phyloP scores from a whole-genome alignment of 2,329 filamentous ascomycete species.

The Pseudogymnoascus sp. region DNA sequence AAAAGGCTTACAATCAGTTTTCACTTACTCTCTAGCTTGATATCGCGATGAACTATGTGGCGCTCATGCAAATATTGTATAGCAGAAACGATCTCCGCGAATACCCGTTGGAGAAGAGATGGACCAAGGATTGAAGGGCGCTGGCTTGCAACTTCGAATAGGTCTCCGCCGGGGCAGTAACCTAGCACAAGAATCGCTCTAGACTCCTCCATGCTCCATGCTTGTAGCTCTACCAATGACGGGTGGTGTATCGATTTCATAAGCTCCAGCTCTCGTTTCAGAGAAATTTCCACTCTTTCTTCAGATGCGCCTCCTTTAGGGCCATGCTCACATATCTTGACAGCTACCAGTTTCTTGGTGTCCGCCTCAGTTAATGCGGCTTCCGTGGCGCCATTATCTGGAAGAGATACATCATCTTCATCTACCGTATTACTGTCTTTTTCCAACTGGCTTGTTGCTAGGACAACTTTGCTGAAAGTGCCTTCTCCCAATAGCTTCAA shows the following conservation, averaged over 20 bases:
- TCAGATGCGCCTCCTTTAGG: constrained; percentile 90
- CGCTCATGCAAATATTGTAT: constrained; percentile 78
- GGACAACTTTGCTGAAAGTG: constrained; percentile 89
- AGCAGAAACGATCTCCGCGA: constrained; percentile 79
- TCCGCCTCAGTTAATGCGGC: constrained; percentile 30
- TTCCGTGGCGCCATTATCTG: constrained; percentile 29
- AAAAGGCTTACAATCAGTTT: neutral
- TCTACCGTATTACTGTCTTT: constrained; percentile 39
- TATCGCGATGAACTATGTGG: constrained; percentile 89
- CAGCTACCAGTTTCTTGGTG: constrained; percentile 78
- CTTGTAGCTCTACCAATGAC: constrained; percentile 83
- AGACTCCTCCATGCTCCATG: constrained; percentile 77
- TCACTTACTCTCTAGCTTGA: constrained; percentile 89
- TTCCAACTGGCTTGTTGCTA: constrained; percentile 72
- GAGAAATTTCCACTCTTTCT: constrained; percentile 82
- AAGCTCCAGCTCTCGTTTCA: constrained; percentile 93
- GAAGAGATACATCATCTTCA: constrained; percentile 29
- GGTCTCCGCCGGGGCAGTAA: constrained; percentile 88
- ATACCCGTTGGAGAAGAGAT: constrained; percentile 70
- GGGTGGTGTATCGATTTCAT: constrained; percentile 83
- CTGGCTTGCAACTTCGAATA: constrained; percentile 83
- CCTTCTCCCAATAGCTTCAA: constrained; percentile 80
- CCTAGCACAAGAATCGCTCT: constrained; percentile 79
- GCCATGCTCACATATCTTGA: constrained; percentile 93
- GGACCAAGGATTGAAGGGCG: constrained; percentile 62